A percentile compares a stretch with the other conserved stretches of the same genome.
Conservation (phyloP, 192 early-diverging fungal species). For the Backusella morwellensis region DNA sequence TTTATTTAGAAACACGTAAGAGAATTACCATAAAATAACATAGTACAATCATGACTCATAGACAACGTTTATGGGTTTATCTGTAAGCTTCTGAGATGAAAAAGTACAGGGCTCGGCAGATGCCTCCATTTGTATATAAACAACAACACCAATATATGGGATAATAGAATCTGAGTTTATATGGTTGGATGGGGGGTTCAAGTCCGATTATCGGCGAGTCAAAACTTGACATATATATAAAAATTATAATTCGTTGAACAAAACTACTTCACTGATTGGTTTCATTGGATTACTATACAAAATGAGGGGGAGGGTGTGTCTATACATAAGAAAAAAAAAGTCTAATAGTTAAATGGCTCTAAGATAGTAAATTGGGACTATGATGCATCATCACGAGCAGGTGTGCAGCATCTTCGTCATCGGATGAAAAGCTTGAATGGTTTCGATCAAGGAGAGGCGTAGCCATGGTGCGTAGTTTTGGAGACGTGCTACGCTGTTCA, state of each 20-base stretch:
- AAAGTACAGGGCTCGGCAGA: background rate
- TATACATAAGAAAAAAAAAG: background rate
- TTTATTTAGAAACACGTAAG: no score
- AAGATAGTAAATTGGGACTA: background rate
- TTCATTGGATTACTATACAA: background rate
- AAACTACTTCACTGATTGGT: background rate
- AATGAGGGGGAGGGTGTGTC: background rate
- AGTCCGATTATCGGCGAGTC: background rate
- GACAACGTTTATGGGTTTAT: no score
- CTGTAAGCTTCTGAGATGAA: background rate
- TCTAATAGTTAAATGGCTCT: background rate
- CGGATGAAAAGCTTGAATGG: background rate
- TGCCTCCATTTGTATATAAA: background rate
- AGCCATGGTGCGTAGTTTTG: background rate
- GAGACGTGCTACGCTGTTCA: background rate
- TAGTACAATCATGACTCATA: no score
- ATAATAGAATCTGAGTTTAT: background rate
- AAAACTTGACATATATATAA: background rate
- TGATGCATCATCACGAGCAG: constrained; percentile 31
- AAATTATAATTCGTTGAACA: background rate
- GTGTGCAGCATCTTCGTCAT: constrained; percentile 29
- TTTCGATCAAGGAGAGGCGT: background rate
- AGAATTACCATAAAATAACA: no score
- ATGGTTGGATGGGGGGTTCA: background rate
- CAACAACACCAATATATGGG: background rate